phyloP scores from a whole-genome alignment of 164 flowering plant genomes.

The Berberis thunbergii region DNA sequence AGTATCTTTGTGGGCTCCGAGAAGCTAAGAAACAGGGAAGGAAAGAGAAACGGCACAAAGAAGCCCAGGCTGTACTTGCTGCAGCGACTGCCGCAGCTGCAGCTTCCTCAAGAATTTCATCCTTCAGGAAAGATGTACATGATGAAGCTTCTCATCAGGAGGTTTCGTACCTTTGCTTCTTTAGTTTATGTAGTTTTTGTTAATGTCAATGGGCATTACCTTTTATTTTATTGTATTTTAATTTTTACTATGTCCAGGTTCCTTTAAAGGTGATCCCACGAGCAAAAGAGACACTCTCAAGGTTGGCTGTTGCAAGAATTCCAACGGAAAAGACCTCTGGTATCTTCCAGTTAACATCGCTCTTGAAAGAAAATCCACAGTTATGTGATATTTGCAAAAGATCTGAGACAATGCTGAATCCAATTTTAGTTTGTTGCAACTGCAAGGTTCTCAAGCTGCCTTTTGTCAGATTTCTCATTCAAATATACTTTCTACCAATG shows the following conservation, averaged over 20 bases:
- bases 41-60: conserved; percentile 79
- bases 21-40: conserved; percentile 89
- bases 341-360: conserved; percentile 21
- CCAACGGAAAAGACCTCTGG: conserved; percentile 48
- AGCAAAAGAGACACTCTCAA: conserved; percentile 55
- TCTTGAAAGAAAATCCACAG: conserved; percentile 45
- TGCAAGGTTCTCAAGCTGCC: conserved; percentile 68
- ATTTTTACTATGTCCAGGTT: too few species aligned
- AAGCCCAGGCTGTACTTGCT: conserved; percentile 92
- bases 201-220: too few species aligned
- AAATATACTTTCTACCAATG: not conserved
- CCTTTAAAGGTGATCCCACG: conserved; percentile 32
- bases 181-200: too few species aligned
- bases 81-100: conserved; percentile 99
- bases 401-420: conserved; percentile 57
- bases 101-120: conserved; percentile 75
- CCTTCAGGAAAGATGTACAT: conserved; percentile 64
- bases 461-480: not conserved
- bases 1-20: conserved; percentile 60
- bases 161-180: conserved; percentile 24
- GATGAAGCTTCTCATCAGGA: conserved; percentile 58
- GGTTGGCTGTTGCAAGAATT: conserved; percentile 37
- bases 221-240: too few species aligned
- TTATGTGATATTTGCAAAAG: conserved; percentile 85
- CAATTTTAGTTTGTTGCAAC: conserved; percentile 63